phyloP scores from a whole-genome alignment of 164 flowering plant genomes.

The Cinnamomum chago region DNA sequence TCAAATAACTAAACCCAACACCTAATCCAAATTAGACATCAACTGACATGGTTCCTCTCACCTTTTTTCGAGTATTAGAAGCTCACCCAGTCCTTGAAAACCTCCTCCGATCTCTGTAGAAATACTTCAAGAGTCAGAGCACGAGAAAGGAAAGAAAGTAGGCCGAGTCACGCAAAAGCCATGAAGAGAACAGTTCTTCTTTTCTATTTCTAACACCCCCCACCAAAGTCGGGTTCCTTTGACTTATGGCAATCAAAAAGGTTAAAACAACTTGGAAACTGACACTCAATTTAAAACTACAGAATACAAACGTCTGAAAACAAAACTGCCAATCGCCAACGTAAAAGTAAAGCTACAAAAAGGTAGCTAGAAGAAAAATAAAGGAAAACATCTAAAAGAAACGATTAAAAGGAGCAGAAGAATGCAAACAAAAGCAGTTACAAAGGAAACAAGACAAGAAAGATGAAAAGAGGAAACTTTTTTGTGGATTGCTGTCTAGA shows the following conservation, averaged over 20 bases:
- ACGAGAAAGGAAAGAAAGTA: constrained; percentile 1
- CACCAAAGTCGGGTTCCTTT: not conserved
- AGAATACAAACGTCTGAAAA: not conserved
- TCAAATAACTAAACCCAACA: not conserved
- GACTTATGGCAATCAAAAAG: not conserved
- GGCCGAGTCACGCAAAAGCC: constrained; percentile 6
- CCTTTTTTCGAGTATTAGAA: constrained; percentile 1
- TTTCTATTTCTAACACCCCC: not conserved
- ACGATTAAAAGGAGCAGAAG: not conserved
- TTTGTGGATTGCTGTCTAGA: not conserved
- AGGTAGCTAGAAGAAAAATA: not conserved
- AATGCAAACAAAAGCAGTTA: not conserved
- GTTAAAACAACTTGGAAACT: not conserved
- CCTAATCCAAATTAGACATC: not conserved
- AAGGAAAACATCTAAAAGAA: not conserved
- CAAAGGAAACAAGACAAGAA: not conserved
- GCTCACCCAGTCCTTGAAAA: constrained; percentile 1
- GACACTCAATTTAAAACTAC: not conserved
- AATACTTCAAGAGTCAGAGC: constrained; percentile 9
- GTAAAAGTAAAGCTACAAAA: not conserved
- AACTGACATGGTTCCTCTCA: not conserved
- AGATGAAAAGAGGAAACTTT: not conserved
- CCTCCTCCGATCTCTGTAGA: constrained; percentile 4
- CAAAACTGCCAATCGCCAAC: not conserved
- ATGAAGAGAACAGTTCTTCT: not conserved